phyloP scores from a whole-genome alignment of 345 rosid genomes.

The Ceriops zippeliana region DNA sequence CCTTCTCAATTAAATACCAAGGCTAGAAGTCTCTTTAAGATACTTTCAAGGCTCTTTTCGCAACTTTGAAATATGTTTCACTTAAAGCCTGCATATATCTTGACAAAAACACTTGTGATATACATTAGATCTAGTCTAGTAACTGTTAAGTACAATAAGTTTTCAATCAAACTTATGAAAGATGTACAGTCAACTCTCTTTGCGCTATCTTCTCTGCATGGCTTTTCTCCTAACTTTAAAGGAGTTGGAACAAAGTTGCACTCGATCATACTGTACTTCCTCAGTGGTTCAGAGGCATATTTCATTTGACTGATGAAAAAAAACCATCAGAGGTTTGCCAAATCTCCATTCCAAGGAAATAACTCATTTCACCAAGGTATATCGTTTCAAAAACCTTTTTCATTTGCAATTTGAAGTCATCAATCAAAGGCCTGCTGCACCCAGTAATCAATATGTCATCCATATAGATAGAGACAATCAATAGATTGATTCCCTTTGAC shows the following conservation, averaged over 20 bases:
- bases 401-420: not conserved
- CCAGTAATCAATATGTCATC: not conserved
- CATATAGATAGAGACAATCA: not conserved
- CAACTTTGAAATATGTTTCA: not conserved
- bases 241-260: not conserved
- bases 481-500: not conserved
- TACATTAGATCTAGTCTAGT: not conserved
- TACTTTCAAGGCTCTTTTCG: not conserved
- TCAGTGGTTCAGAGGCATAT: not conserved
- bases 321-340: not conserved
- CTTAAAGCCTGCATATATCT: not conserved
- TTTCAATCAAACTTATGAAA: not conserved
- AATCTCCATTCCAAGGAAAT: not conserved
- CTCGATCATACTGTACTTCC: not conserved
- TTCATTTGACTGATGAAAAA: not conserved
- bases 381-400: not conserved
- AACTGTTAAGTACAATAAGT: not conserved
- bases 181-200: not conserved
- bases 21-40: not conserved
- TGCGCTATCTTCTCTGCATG: not conserved
- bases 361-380: not conserved
- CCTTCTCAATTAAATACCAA: not conserved
- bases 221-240: not conserved
- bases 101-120: not conserved
- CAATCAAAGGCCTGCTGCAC: not conserved